A percentile compares a stretch with the other conserved stretches of the same genome.
These are phyloP conservation scores for Beta corolliflora DNA, from an alignment of 179 eudicot genomes.

Conservation along the genomic window DNA sequence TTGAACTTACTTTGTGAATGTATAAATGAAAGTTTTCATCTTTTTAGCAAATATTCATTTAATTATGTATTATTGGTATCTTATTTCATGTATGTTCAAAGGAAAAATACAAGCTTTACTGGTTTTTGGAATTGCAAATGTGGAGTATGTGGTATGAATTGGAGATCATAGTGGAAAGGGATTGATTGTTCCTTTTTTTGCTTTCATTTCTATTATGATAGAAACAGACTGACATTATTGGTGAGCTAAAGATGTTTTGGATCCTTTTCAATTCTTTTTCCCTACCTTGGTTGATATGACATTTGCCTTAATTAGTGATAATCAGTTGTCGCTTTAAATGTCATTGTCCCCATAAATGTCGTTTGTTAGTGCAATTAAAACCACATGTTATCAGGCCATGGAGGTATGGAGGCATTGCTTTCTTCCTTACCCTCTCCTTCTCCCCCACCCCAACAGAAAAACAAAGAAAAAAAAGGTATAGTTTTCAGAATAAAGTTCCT, in stretches of 20 bases:
- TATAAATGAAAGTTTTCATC: conserved; percentile 3
- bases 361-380: conserved; percentile 17
- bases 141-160: conserved; percentile 14
- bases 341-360: conserved; percentile 29
- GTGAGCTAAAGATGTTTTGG: conserved; percentile 21
- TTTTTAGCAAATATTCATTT: conserved; percentile 1
- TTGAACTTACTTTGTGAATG: not conserved
- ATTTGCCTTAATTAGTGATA: conserved; percentile 36
- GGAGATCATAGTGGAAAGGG: conserved; percentile 15
- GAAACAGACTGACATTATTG: conserved; percentile 28
- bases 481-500: not conserved
- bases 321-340: conserved; percentile 32
- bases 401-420: not conserved
- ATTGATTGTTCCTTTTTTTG: conserved; percentile 2
- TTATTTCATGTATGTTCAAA: not conserved
- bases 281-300: conserved; percentile 46
- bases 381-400: conserved; percentile 19
- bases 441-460: not conserved
- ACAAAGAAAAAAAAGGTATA: not conserved
- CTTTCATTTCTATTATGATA: conserved; percentile 9
- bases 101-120: not conserved
- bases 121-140: no score
- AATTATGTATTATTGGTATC: not conserved
- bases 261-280: conserved; percentile 18
- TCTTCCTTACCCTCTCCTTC: conserved; percentile 2